Evolutionary conservation across 352 stramenopile species (phyloP).

Genomic region (Thraustochytrium sp.): DNA sequence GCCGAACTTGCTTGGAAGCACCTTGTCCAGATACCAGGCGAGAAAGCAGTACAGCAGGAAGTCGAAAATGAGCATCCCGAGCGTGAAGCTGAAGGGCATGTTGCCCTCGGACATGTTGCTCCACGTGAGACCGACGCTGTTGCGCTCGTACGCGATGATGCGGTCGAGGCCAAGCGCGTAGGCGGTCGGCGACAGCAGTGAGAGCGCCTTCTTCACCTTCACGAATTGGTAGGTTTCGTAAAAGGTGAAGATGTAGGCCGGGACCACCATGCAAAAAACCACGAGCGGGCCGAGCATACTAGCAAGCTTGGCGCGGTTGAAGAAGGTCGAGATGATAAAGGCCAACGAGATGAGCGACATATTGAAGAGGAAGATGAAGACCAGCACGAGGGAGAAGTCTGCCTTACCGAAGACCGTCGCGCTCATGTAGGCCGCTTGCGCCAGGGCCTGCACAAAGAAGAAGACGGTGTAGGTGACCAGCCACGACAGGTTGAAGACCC

Average conservation of each 20-base stretch:
- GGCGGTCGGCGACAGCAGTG: constrained; percentile 33
- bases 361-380: constrained; percentile 43
- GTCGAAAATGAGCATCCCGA: constrained; percentile 42
- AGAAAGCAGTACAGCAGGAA: constrained; percentile 33
- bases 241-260: constrained; percentile 16
- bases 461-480: constrained; percentile 37
- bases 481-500: constrained; percentile 42
- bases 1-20: constrained; percentile 46
- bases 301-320: constrained; percentile 42
- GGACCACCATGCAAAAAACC: constrained; percentile 21
- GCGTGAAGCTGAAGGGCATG: not conserved
- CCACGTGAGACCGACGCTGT: constrained; percentile 26
- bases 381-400: constrained; percentile 33
- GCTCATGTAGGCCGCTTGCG: not conserved
- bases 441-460: constrained; percentile 28
- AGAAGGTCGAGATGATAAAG: constrained; percentile 43
- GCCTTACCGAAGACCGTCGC: constrained; percentile 25
- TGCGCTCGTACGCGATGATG: constrained; percentile 31
- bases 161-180: constrained; percentile 32
- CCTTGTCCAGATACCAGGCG: constrained; percentile 46
- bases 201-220: not conserved
- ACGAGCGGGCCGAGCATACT: not conserved
- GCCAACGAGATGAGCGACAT: constrained; percentile 7
- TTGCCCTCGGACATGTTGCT: constrained; percentile 31
- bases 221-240: constrained; percentile 22